These are phyloP conservation scores for Pseudogymnoascus sp. DNA, from an alignment of 2,329 filamentous ascomycete genomes.

Conservation along the genomic window DNA sequence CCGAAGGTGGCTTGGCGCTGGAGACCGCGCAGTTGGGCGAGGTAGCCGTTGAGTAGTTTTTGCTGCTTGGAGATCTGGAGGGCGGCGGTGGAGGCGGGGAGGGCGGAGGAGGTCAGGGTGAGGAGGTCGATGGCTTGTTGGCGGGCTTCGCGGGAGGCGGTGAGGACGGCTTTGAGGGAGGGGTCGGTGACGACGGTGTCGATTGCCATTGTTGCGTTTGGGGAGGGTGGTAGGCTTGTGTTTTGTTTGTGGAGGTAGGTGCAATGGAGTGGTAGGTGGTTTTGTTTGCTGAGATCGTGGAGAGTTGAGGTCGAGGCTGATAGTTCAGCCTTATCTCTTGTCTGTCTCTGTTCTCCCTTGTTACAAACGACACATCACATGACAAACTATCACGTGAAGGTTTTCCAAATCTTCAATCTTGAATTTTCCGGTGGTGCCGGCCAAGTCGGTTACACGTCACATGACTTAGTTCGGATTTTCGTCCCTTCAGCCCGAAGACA, in stretches of 20 bases:
- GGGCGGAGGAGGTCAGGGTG: slow-evolving; percentile 46
- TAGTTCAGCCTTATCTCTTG: slow-evolving; percentile 2
- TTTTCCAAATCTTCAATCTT: no score
- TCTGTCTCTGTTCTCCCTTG: neutral
- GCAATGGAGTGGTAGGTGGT: neutral
- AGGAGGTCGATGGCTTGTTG: slow-evolving; percentile 62
- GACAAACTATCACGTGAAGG: neutral
- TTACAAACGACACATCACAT: neutral
- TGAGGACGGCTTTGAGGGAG: slow-evolving; percentile 57
- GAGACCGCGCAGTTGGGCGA: slow-evolving; percentile 71
- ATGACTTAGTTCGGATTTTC: neutral
- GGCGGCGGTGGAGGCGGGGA: slow-evolving; percentile 40
- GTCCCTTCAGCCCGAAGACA: neutral
- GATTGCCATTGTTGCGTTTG: slow-evolving; percentile 39
- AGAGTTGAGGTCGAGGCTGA: slow-evolving; percentile 6
- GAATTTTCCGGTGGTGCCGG: neutral
- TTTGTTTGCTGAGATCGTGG: slow-evolving; percentile 1
- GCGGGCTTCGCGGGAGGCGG: slow-evolving; percentile 64
- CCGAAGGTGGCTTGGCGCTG: slow-evolving; percentile 75
- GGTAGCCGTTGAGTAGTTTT: slow-evolving; percentile 68
- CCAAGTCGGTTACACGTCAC: neutral
- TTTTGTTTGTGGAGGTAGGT: neutral
- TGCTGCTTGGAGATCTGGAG: slow-evolving; percentile 63
- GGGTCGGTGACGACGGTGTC: slow-evolving; percentile 54
- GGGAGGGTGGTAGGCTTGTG: neutral